Evolutionary conservation across 2,329 filamentous ascomycete genomes (phyloP).

Genomic region (Aspergillus cejpii): DNA sequence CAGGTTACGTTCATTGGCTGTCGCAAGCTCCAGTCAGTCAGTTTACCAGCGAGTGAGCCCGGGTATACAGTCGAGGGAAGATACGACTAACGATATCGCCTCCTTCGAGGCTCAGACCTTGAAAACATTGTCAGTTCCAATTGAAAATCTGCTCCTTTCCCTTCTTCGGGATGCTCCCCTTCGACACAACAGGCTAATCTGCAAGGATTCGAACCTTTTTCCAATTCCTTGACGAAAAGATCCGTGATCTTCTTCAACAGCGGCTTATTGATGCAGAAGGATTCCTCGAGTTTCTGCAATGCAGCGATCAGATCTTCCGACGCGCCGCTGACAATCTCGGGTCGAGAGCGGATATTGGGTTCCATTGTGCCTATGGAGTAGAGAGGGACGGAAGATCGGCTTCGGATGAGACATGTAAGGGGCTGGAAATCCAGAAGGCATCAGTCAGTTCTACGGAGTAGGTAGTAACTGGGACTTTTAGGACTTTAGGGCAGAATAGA

Average conservation of each 20-base stretch:
- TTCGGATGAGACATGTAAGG: background rate
- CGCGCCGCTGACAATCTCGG: background rate
- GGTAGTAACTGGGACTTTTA: background rate
- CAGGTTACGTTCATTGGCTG: conserved; percentile 97
- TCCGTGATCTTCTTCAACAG: conserved; percentile 86
- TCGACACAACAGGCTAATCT: background rate
- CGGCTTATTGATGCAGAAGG: conserved; percentile 68
- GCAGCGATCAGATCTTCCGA: background rate
- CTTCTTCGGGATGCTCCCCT: background rate
- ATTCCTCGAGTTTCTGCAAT: conserved; percentile 62
- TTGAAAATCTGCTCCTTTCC: background rate
- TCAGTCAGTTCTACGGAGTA: background rate
- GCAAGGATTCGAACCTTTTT: conserved; percentile 56
- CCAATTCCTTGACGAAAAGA: conserved; percentile 82
- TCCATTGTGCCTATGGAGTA: background rate
- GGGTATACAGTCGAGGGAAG: background rate
- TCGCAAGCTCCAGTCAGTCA: background rate
- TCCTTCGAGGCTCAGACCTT: conserved; percentile 76
- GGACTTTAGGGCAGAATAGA: background rate
- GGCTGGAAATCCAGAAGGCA: background rate
- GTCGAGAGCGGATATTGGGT: background rate
- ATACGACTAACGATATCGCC: conserved; percentile 76
- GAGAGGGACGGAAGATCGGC: background rate
- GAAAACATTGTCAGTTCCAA: background rate
- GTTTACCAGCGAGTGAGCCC: background rate